Evolutionary conservation across 495 filamentous ascomycete species (phyloP), one percentile per base, ranked within the genome.

Genomic region (Hypoxylon cercidicola): DNA sequence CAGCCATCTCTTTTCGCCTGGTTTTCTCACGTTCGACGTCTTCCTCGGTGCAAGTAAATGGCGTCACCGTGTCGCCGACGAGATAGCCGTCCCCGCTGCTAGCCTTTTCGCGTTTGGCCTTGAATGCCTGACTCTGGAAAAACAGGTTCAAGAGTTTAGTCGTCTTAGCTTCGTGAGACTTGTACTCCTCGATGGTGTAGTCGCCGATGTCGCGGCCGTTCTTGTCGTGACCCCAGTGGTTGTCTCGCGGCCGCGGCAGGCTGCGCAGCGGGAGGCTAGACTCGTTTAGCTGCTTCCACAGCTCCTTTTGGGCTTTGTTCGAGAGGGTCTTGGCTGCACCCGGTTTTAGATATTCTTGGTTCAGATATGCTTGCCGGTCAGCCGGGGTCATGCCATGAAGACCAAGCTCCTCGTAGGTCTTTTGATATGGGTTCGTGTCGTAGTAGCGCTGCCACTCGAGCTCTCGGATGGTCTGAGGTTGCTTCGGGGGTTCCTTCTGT

Each of bases 241-340:
- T 61, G 23, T 75, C 69, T 54, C 65, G 67, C 11, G 47, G 62
- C 37, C 66, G 62, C 25, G 64, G 63, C 16, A 72, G 69, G 47
- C 51, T 72, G 19, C 71, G 80, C 45, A 74, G 55, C 3, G 81
- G 79, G 20, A 85, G 64, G 60, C 72, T 78, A 12, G 75, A 68
- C 47, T 83, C 77, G 72, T 78, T 79, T 2, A 83, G 65, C 5
- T 66, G 57, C 54, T 77, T 77, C 82, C 81, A 84, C 47, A 81
- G 74, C 52, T 86, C 83, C 55, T 75, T 78, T 55, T 81, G 75
- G 40, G 74, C 66, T 68, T 79, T 81, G 57, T 71, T 71, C 1
- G 68, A 77, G 37, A 82, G 69, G 5, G 62, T 60, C 19, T 72
- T 63, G 46, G 68, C 54, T 9, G 64, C 60, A 37, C 58, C 66